Base-by-base conservation (phyloP, 805 yeast genomes). In the Ogataea corticis region DNA sequence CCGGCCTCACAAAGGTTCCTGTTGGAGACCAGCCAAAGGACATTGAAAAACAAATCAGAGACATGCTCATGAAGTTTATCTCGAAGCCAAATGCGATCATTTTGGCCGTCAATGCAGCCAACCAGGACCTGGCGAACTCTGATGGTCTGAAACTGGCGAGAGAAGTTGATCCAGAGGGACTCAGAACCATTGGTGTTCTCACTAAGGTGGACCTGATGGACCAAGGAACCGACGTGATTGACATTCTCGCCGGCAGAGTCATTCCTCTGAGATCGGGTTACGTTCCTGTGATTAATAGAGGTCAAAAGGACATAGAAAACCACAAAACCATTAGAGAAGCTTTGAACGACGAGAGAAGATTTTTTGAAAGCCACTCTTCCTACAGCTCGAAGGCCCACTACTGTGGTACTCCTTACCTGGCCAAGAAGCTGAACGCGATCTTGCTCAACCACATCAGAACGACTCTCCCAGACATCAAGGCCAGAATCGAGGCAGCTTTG, bases 1-100 rank as follows among this genome's bases (percentile, higher is more conserved):
- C 99, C 9, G 99, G 99, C 49, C 79, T 94, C 61, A 94, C 99
- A 33, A 94, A 94, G 66, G 99, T 94, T 31, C 99, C 99, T 3
- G 97, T 94, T 45, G 99, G 99, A 40, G 99, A 94, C 70, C 99
- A 94, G 70, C 99, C 99, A 44, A 85, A 87, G 59, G 99, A 94
- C 67, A 94, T 94, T 55, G 99, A 94, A 71, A 82, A 78, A 54
- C 97, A 89, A 70, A 94, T 94, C 60, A 83, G 90, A 62, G 96
- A 90, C 53, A 85, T 94, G 89, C 75, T 94, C 38, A 76, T 94
- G 77, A 91, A 90, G 68, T 94, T 85, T 64, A 91, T 94, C 54
- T 85, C 96, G 21, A 90, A 90, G 60, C 98, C 98, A 46, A 92
- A 94, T 61, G 96, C 97, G 50, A 87, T 94, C 54, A 85, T 94